Evolutionary conservation across 768 basidiomycete genomes (phyloP), one percentile per base, ranked within the genome.

Genomic region (Leccinum rimulosum): DNA sequence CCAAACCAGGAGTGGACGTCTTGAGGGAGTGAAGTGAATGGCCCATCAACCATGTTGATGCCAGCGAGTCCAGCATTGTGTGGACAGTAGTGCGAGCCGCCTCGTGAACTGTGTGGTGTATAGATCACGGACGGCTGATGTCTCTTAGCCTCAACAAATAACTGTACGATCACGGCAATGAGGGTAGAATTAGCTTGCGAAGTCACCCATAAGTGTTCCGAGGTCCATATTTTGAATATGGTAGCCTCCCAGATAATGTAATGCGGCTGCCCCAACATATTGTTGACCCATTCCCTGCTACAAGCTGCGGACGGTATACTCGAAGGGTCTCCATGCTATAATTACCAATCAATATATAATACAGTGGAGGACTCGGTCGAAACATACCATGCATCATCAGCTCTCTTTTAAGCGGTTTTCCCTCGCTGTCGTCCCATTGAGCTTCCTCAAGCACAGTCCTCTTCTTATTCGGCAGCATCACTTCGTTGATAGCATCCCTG

Each of bases 1-100:
- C 96, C 97, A 66, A 99, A 99, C 96, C 97, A 98, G 4, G 83
- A 79, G 50, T 86, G 83, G 22, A 98, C 93, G 64, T 98, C 97
- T 2, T 74, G 72, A 0, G 94, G 93, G 0, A 98, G 76, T 4
- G 84, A 78, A 4, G 78, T 67, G 66, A 89, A 86, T 0, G 79
- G 68, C 1, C 90, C 93, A 59, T 98, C 95, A 15, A 93, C 87
- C 31, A 97, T 0, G 91, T 90, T 0, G 96, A 91, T 0, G 89
- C 80, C 12, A 99, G 85, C 84, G n/a, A n/a, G n/a, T n/a, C n/a
- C n/a, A n/a, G n/a, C n/a, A 98, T 88, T 2, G 95, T 86, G 47
- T 87, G 88, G 35, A 98, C 84, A 0, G 94, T 96, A 3, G 88
- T 82, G 9, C 94, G 82, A 0, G 93, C 82, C 0, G 89, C 88